Base-by-base conservation (phyloP, 129 eudicot species). In the Glebionis coronaria region DNA sequence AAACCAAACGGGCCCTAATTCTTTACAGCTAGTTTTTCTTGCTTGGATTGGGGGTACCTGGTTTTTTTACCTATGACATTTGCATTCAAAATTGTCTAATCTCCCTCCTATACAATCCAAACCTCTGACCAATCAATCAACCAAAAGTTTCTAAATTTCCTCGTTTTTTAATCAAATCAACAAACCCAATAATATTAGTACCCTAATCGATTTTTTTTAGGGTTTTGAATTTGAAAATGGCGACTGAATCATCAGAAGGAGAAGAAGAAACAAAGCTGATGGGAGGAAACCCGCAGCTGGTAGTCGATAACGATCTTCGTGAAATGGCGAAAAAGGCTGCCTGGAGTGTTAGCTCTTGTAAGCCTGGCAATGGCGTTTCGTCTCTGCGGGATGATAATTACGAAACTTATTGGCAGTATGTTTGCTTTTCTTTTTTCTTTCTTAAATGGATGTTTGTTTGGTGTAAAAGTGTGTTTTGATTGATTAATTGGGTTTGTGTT, bases 331-430 rank as follows among this genome's bases (percentile, higher is more conserved):
- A 86, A 25, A 90, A 69, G 27, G 95, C 93, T 3, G 97, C 99
- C 9, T 93, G 99, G 99, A 93, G 97, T 52, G 97, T 93, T 12
- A 93, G 98, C 80, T 88, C 98, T 49, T 88, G 91, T 83, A 88
- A 93, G 69, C 98, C 95, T 35, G 98, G 98, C 38, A 88, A 93
- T 70, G 90, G 90, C 12, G 95, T 93, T 25, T 76, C 75, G 4
- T 86, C 84, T 44, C 95, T 93, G 27, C 92, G 95, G 18, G 98
- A 93, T 63, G 97, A 93, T 42, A 93, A 86, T 73, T 80, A 79
- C 63, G 98, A 93, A n/a, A 84, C 96, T 72, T 93, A 88, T 63
- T 93, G 97, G 97, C 98, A 88, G 95, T 88, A 61, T 7, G 78
- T 27, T 6, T 50, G 10, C 12, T 44, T 29, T 20, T 12, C 38